These are phyloP conservation scores for Yarrowia alimentaria DNA, from an alignment of 805 yeast species.

Conservation along the genomic window DNA sequence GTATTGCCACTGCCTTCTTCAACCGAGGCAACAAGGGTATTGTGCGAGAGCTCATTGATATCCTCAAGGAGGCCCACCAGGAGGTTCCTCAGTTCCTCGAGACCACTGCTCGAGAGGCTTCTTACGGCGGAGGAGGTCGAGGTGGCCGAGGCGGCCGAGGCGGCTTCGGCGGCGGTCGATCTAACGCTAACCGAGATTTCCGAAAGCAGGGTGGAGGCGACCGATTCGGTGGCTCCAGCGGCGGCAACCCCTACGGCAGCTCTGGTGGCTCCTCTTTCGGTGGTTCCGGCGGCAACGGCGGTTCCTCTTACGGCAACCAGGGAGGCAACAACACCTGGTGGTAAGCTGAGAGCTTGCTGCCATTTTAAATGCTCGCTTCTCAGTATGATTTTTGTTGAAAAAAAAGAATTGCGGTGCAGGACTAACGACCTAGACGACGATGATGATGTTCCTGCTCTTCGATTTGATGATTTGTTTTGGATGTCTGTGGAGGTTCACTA, in stretches of 20 bases:
- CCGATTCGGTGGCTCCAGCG: constrained; percentile 39
- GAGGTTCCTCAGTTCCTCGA: constrained; percentile 90
- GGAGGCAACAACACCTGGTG: constrained; percentile 31
- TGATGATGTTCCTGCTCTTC: constrained; percentile 28
- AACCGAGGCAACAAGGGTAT: constrained; percentile 92
- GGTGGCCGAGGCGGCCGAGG: constrained; percentile 51
- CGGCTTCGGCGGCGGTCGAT: constrained; percentile 44
- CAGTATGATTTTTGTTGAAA: too few relatives aligned
- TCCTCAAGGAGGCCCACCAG: constrained; percentile 94
- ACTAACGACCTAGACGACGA: too few relatives aligned
- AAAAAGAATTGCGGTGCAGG: too few relatives aligned
- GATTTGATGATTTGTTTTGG: too few relatives aligned
- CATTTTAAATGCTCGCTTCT: too few relatives aligned
- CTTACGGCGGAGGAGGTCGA: constrained; percentile 55
- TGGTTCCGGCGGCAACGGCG: constrained; percentile 27
- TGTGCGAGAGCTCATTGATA: constrained; percentile 80
- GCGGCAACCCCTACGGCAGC: constrained; percentile 34
- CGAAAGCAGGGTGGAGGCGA: constrained; percentile 47
- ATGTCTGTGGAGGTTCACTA: constrained; percentile 28
- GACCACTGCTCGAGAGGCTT: constrained; percentile 73
- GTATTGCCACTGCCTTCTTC: constrained; percentile 97
- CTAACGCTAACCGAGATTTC: constrained; percentile 48
- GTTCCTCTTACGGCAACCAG: constrained; percentile 30
- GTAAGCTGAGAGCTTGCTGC: constrained; percentile 18
- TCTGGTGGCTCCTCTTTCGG: constrained; percentile 31